phyloP scores from a whole-genome alignment of 257 asterid species.

The Lycium barbarum region DNA sequence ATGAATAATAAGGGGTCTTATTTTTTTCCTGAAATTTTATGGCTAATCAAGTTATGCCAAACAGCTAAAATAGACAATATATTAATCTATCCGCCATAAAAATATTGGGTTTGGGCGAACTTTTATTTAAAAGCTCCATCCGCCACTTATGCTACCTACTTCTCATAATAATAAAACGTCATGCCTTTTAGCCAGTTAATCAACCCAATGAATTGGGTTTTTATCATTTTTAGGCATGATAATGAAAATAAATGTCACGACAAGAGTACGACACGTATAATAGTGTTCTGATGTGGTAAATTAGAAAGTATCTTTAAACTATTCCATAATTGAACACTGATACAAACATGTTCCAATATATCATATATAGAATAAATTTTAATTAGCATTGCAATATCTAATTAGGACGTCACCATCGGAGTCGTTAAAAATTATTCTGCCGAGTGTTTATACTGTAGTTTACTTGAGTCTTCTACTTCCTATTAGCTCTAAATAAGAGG shows the following conservation, averaged over 20 bases:
- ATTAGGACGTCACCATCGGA: too few relatives aligned
- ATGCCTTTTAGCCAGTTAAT: background rate
- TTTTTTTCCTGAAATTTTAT: too few relatives aligned
- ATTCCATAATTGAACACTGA: background rate
- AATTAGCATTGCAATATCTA: too few relatives aligned
- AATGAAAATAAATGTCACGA: background rate
- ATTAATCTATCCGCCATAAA: too few relatives aligned
- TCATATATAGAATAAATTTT: too few relatives aligned
- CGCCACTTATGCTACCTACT: constrained; percentile 18
- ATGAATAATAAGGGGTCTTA: too few relatives aligned
- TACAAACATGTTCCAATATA: background rate
- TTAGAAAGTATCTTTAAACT: constrained; percentile 17
- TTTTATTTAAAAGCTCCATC: background rate
- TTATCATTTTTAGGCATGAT: background rate
- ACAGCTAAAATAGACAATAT: too few relatives aligned
- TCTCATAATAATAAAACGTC: constrained; percentile 9
- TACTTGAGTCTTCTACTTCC: too few relatives aligned
- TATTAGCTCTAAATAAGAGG: too few relatives aligned
- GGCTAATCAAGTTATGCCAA: too few relatives aligned
- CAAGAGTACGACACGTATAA: background rate
- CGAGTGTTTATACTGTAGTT: too few relatives aligned
- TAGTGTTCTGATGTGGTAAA: background rate
- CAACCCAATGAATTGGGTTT: background rate
- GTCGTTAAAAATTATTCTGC: too few relatives aligned
- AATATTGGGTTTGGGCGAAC: background rate